Evolutionary conservation across 257 asterid genomes (phyloP).

Genomic region (Solanum okadae): DNA sequence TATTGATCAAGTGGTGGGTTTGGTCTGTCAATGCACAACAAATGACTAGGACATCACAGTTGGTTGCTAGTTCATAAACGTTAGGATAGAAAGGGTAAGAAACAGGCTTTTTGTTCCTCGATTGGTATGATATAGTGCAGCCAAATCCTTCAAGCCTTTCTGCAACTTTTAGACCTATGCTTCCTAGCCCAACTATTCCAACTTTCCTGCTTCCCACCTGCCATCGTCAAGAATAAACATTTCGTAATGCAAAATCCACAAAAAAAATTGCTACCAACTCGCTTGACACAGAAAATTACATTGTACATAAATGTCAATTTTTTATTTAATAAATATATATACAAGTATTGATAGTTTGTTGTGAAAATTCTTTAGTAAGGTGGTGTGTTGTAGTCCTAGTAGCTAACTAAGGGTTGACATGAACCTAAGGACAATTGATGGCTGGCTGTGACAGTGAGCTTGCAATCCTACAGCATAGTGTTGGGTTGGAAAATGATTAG

Average conservation of each 20-base stretch:
- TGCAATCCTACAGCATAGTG: no score
- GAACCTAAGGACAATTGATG: no score
- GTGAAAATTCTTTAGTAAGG: no score
- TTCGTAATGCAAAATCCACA: background rate
- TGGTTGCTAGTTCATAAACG: constrained; percentile 33
- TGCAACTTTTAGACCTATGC: constrained; percentile 65
- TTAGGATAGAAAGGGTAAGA: constrained; percentile 26
- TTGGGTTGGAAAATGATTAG: no score
- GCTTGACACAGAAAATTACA: background rate
- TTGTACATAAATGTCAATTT: no score
- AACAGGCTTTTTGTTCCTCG: constrained; percentile 40
- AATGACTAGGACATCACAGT: constrained; percentile 38
- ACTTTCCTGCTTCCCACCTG: constrained; percentile 62
- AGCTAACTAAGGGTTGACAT: no score
- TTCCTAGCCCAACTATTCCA: constrained; percentile 85
- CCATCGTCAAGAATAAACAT: background rate
- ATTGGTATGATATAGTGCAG: constrained; percentile 45
- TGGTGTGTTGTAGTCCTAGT: no score
- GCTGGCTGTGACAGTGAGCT: no score
- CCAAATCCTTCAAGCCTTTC: constrained; percentile 65
- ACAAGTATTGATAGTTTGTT: no score
- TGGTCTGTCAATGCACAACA: constrained; percentile 54
- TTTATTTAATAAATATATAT: no score
- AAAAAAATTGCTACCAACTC: background rate
- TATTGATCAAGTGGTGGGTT: constrained; percentile 60